Conservation (phyloP, 2,329 filamentous ascomycete genomes). For the Venturiaceae sp. region DNA sequence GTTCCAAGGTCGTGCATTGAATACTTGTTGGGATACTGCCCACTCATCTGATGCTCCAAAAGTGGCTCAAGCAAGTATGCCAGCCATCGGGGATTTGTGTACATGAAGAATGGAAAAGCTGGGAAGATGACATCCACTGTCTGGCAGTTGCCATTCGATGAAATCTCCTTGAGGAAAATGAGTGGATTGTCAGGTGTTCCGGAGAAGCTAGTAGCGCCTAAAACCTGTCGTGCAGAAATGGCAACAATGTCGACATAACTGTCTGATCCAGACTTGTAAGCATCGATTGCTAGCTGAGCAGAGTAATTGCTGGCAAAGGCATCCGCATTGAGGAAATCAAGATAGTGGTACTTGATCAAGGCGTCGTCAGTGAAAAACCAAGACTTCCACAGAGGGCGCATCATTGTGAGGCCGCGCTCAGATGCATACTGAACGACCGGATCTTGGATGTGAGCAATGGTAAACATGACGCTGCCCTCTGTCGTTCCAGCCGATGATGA, state of each 20-base stretch:
- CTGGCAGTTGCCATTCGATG: constrained; percentile 75
- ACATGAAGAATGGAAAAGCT: constrained; percentile 76
- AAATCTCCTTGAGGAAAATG: constrained; percentile 78
- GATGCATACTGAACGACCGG: constrained; percentile 73
- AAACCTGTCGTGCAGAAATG: constrained; percentile 67
- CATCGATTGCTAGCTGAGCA: constrained; percentile 57
- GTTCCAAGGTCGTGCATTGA: constrained; percentile 68
- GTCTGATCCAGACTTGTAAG: constrained; percentile 61
- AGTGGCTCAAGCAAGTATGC: constrained; percentile 71
- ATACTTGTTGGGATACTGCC: constrained; percentile 75
- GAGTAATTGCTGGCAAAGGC: constrained; percentile 65
- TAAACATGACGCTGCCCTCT: constrained; percentile 53
- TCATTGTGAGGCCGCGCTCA: constrained; percentile 62
- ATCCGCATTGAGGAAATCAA: constrained; percentile 57
- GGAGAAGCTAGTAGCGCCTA: constrained; percentile 68
- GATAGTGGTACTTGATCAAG: constrained; percentile 67
- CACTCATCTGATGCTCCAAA: constrained; percentile 71
- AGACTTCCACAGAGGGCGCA: constrained; percentile 71
- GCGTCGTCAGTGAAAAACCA: constrained; percentile 56
- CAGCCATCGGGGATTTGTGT: constrained; percentile 73
- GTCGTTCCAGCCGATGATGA: constrained; percentile 12
- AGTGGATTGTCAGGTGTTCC: constrained; percentile 62
- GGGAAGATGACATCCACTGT: constrained; percentile 86
- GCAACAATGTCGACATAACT: constrained; percentile 71
- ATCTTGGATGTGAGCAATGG: constrained; percentile 66